Percentiles rank a stretch among this genome's conserved stretches.
Evolutionary conservation across 306 rosid genomes (phyloP).

Genomic region (Quercus suber): DNA sequence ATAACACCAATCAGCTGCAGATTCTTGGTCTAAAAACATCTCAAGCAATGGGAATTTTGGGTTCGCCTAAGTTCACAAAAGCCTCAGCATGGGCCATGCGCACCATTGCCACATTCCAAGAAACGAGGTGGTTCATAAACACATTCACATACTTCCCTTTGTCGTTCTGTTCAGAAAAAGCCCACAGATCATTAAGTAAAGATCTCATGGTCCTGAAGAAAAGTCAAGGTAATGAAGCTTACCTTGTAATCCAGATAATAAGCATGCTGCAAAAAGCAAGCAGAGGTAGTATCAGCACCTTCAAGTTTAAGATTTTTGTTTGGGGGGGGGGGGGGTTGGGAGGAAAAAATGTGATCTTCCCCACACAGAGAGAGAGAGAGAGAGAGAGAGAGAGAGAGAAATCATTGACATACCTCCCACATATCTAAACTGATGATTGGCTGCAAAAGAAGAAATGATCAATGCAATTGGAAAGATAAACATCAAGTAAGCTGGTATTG

Average conservation of each 20-base stretch:
- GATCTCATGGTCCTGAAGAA: constrained; percentile 5
- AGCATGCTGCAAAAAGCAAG: constrained; percentile 70
- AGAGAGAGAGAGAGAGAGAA: constrained; percentile 24
- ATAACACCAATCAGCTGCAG: background rate
- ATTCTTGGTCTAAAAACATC: constrained; percentile 2
- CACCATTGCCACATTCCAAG: constrained; percentile 74
- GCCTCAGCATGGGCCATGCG: constrained; percentile 71
- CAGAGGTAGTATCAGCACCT: constrained; percentile 27
- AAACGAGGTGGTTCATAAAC: constrained; percentile 80
- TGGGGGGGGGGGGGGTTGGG: rapidly evolving
- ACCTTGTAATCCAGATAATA: constrained; percentile 95
- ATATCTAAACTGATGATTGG: constrained; percentile 86
- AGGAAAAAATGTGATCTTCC: background rate
- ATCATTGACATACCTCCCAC: constrained; percentile 75
- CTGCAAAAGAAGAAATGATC: constrained; percentile 52
- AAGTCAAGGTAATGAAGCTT: constrained; percentile 6
- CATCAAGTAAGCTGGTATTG: constrained; percentile 1
- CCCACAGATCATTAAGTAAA: constrained; percentile 9
- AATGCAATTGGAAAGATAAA: constrained; percentile 20
- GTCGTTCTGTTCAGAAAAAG: constrained; percentile 67
- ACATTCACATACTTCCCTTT: constrained; percentile 64
- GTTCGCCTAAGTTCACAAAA: constrained; percentile 85
- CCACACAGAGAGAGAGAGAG: background rate
- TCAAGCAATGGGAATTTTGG: constrained; percentile 77
- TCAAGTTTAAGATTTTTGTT: background rate